Percentiles rank a stretch among this genome's conserved stretches.
phyloP scores from a whole-genome alignment of 345 rosid genomes.

The Kandelia obovata region DNA sequence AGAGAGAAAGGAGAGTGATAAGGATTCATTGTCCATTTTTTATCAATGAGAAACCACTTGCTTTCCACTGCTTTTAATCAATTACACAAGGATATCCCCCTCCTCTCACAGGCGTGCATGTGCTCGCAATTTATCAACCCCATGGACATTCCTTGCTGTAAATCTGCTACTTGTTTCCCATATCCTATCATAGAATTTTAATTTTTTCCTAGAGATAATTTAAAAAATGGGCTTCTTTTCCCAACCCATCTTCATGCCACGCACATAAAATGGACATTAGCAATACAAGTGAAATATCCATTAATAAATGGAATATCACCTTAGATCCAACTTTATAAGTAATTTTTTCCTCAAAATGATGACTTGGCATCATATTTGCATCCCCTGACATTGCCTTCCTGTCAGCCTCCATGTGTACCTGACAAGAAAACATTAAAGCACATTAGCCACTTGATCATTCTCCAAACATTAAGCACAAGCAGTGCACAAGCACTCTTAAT shows the following conservation, averaged over 20 bases:
- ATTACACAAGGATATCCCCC: too few species aligned
- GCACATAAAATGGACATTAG: not conserved
- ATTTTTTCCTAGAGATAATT: not conserved
- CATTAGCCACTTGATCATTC: not conserved
- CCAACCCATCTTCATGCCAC: not conserved
- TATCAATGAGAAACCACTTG: too few species aligned
- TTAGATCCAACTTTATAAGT: slow-evolving; percentile 73
- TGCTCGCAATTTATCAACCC: not conserved
- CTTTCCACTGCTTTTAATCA: too few species aligned
- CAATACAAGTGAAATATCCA: not conserved
- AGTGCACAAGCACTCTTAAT: not conserved
- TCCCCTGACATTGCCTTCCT: slow-evolving; percentile 65
- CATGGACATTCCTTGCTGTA: not conserved
- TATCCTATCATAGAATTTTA: not conserved
- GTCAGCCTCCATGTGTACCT: slow-evolving; percentile 97
- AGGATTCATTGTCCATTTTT: too few species aligned
- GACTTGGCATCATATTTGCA: slow-evolving; percentile 28
- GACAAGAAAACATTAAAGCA: slow-evolving; percentile 4
- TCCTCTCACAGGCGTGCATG: not conserved
- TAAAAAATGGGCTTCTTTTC: not conserved
- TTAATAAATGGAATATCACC: slow-evolving; percentile 36
- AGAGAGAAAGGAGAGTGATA: too few species aligned
- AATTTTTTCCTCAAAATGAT: slow-evolving; percentile 56
- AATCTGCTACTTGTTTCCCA: not conserved
- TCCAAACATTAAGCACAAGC: not conserved